A percentile compares a stretch with the other conserved stretches of the same genome.
Evolutionary conservation across 2,329 filamentous ascomycete genomes (phyloP).

Genomic region (Penicillium nordicum): DNA sequence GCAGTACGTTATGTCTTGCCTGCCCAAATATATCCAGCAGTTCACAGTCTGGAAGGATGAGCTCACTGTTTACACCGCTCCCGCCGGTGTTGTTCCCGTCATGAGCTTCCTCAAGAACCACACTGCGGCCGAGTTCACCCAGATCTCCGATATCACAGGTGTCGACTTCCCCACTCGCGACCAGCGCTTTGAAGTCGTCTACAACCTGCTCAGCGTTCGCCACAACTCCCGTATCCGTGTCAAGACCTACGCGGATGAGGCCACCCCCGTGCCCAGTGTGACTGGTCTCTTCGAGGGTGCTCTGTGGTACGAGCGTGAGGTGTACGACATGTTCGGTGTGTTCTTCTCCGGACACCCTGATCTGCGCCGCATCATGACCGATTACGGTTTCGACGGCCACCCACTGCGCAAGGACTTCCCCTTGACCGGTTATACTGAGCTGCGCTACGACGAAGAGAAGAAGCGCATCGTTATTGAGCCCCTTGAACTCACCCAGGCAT

Average conservation of each 20-base stretch:
- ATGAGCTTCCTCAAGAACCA: constrained; percentile 97
- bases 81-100: constrained; percentile 81
- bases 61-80: constrained; percentile 88
- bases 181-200: constrained; percentile 95
- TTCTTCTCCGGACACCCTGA: constrained; percentile 96
- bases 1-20: constrained; percentile 90
- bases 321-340: constrained; percentile 95
- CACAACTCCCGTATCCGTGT: constrained; percentile 96
- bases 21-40: constrained; percentile 98
- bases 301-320: constrained; percentile 98
- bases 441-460: constrained; percentile 98
- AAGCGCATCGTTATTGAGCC: constrained; percentile 98
- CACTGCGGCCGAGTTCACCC: constrained; percentile 94
- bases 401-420: constrained; percentile 97
- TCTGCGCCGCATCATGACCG: constrained; percentile 95
- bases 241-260: constrained; percentile 98
- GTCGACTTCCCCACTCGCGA: constrained; percentile 95
- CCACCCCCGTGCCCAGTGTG: constrained; percentile 85
- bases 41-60: constrained; percentile 99
- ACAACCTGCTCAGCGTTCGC: constrained; percentile 92
- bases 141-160: constrained; percentile 85
- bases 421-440: constrained; percentile 94
- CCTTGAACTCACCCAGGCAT: constrained; percentile 94
- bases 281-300: constrained; percentile 86
- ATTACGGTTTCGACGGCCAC: constrained; percentile 98